phyloP scores from a whole-genome alignment of 345 rosid genomes.

The Erysimum cheiranthoides region DNA sequence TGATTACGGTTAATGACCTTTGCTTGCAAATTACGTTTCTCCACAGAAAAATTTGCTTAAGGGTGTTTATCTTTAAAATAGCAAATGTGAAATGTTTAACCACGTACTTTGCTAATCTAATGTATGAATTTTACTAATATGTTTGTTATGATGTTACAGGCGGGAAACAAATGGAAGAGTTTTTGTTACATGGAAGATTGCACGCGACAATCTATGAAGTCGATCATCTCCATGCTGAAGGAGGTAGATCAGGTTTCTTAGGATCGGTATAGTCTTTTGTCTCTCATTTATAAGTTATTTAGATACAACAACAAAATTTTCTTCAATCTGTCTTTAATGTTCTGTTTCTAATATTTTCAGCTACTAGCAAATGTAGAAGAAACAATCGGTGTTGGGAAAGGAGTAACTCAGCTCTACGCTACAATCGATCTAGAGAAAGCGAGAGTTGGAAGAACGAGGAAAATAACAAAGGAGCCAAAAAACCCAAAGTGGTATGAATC shows the following conservation, averaged over 20 bases:
- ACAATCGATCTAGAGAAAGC: slow-evolving; percentile 89
- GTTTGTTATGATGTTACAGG: slow-evolving; percentile 25
- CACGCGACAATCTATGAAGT: slow-evolving; percentile 93
- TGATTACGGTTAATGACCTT: neutral
- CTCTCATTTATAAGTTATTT: neutral
- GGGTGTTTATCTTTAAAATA: neutral
- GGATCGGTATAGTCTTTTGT: slow-evolving; percentile 56
- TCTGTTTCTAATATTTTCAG: slow-evolving; percentile 45
- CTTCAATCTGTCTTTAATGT: slow-evolving; percentile 5
- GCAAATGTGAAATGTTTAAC: neutral
- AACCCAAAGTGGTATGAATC: slow-evolving; percentile 90
- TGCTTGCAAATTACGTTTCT: neutral
- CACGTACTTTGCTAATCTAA: neutral
- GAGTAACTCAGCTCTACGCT: slow-evolving; percentile 76
- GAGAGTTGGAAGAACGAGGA: slow-evolving; percentile 91
- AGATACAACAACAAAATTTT: neutral
- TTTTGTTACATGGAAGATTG: slow-evolving; percentile 78
- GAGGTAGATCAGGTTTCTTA: slow-evolving; percentile 67
- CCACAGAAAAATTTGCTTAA: neutral
- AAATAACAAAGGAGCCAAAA: slow-evolving; percentile 57
- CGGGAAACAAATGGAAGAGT: slow-evolving; percentile 68
- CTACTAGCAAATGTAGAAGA: slow-evolving; percentile 76
- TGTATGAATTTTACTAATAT: slow-evolving; percentile 12
- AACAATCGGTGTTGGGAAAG: slow-evolving; percentile 83
- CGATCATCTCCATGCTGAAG: slow-evolving; percentile 58